Conservation (phyloP, 2,329 filamentous ascomycete species). For the Colletotrichum nymphaeae region DNA sequence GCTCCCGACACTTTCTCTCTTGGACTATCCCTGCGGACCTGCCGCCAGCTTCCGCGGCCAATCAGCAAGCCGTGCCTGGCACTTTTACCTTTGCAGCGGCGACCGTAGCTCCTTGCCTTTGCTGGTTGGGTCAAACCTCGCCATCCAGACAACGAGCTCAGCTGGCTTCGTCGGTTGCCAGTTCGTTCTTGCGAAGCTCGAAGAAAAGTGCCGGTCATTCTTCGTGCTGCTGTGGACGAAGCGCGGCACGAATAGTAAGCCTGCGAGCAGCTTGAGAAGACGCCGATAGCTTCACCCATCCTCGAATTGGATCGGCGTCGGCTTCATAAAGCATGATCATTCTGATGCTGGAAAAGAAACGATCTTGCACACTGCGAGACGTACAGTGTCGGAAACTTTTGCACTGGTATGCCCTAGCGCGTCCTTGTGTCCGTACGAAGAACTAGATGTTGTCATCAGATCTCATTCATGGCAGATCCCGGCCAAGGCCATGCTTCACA, state of each 20-base stretch:
- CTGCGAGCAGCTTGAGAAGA: not conserved
- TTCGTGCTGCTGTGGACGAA: not conserved
- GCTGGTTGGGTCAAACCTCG: not conserved
- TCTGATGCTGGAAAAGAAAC: not conserved
- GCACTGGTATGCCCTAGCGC: not conserved
- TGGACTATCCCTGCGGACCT: conserved; percentile 43
- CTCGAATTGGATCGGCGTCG: not conserved
- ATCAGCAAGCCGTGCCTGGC: conserved; percentile 53
- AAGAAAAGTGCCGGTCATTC: conserved; percentile 27
- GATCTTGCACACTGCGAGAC: not conserved
- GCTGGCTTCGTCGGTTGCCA: conserved; percentile 31
- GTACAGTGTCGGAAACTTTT: not conserved
- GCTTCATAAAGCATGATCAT: not conserved
- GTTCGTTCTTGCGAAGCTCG: not conserved
- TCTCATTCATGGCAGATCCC: conserved; percentile 13
- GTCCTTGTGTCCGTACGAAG: not conserved
- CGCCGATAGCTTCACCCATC: not conserved
- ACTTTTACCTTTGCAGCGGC: conserved; percentile 44
- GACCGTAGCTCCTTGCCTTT: conserved; percentile 21
- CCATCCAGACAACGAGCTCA: not conserved
- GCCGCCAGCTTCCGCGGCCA: conserved; percentile 50
- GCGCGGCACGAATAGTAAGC: conserved; percentile 22
- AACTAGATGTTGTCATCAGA: conserved; percentile 1
- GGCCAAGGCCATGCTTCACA: not conserved
- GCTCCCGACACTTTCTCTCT: conserved; percentile 22